phyloP scores from a whole-genome alignment of 352 stramenopile species.

The Peronospora destructor region DNA sequence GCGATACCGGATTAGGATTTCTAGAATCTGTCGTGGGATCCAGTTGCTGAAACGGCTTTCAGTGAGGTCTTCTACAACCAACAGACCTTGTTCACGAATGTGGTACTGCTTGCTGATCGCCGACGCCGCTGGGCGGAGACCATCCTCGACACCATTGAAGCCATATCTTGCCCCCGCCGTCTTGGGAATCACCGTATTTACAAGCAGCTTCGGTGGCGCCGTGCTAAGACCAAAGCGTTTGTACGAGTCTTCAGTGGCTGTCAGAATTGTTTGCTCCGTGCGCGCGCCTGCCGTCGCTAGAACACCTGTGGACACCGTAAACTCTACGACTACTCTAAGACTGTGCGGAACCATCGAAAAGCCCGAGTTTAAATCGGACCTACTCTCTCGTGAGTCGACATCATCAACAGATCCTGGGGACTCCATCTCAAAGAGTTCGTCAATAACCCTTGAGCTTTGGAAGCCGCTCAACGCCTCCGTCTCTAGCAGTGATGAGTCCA shows the following conservation, averaged over 20 bases:
- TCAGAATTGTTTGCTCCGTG: slow-evolving; percentile 53
- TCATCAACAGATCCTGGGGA: slow-evolving; percentile 47
- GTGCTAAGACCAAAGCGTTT: slow-evolving; percentile 54
- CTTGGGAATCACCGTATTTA: slow-evolving; percentile 77
- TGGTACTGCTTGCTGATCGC: slow-evolving; percentile 84
- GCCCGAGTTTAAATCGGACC: slow-evolving; percentile 28
- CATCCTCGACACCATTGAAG: slow-evolving; percentile 44
- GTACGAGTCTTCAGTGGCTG: slow-evolving; percentile 65
- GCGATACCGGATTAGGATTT: slow-evolving; percentile 71
- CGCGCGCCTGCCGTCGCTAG: slow-evolving; percentile 59
- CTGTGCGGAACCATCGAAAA: slow-evolving; percentile 21
- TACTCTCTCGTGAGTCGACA: slow-evolving; percentile 15
- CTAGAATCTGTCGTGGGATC: slow-evolving; percentile 76
- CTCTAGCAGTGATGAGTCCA: slow-evolving; percentile 49
- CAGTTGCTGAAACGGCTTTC: slow-evolving; percentile 80
- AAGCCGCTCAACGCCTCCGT: slow-evolving; percentile 29
- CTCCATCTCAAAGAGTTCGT: slow-evolving; percentile 78
- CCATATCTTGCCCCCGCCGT: slow-evolving; percentile 57
- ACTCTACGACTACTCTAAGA: slow-evolving; percentile 66
- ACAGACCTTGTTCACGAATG: slow-evolving; percentile 69
- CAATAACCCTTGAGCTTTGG: slow-evolving; percentile 50
- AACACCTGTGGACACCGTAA: slow-evolving; percentile 57
- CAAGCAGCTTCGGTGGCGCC: slow-evolving; percentile 57
- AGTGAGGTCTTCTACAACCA: slow-evolving; percentile 79
- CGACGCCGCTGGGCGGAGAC: slow-evolving; percentile 39